These are phyloP conservation scores for Pythium utonaiense DNA, from an alignment of 352 stramenopile species.

Conservation along the genomic window DNA sequence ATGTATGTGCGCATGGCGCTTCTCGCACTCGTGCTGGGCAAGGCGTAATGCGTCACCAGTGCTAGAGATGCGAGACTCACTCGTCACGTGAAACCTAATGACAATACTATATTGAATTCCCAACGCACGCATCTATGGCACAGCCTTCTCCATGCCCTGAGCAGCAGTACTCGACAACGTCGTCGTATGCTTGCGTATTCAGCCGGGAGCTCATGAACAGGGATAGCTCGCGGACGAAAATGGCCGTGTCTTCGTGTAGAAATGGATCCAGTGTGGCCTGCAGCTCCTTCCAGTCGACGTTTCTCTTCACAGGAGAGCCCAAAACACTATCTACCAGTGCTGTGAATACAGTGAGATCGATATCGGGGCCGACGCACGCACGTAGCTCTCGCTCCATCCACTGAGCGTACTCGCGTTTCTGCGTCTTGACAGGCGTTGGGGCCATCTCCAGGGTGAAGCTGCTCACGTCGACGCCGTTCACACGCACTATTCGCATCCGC, in stretches of 20 bases:
- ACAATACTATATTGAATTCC: conserved; percentile 9
- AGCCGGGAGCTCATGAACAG: conserved; percentile 63
- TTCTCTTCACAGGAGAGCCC: conserved; percentile 31
- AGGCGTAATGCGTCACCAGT: too few species aligned
- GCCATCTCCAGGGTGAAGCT: not conserved
- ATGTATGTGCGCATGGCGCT: conserved; percentile 99
- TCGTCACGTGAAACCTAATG: too few species aligned
- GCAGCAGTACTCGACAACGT: conserved; percentile 59
- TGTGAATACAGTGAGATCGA: conserved; percentile 67
- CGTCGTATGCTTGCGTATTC: conserved; percentile 69
- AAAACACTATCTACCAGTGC: conserved; percentile 59
- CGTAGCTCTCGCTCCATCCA: conserved; percentile 64
- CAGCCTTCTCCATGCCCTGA: conserved; percentile 21
- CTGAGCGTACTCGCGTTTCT: conserved; percentile 46
- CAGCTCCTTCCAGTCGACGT: conserved; percentile 28
- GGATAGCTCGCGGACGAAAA: conserved; percentile 63
- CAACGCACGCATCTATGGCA: not conserved
- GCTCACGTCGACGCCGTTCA: conserved; percentile 37
- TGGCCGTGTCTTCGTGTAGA: conserved; percentile 49
- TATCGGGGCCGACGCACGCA: conserved; percentile 60
- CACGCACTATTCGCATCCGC: conserved; percentile 42
- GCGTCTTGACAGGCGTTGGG: conserved; percentile 35
- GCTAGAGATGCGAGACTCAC: too few species aligned
- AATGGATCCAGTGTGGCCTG: conserved; percentile 52
- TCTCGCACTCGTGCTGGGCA: conserved; percentile 91